These are phyloP conservation scores for Fusarium annulatum DNA, from an alignment of 2,329 filamentous ascomycete genomes.

Conservation along the genomic window DNA sequence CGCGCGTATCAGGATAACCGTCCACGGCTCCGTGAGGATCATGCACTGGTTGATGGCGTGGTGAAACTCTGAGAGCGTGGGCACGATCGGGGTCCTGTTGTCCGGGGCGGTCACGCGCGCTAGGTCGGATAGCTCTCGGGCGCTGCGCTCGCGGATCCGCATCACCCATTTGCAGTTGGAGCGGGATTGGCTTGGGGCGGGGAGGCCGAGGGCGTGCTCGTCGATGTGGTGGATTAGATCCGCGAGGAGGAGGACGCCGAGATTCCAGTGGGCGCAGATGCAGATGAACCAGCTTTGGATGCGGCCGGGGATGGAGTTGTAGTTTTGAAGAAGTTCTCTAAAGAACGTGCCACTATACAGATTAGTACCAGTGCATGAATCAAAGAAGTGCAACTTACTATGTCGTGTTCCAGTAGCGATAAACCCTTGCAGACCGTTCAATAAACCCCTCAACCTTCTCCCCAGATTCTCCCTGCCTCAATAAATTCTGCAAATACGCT, in stretches of 20 bases:
- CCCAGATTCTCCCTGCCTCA: conserved; percentile 51
- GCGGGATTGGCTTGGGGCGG: conserved; percentile 39
- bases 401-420: conserved; percentile 64
- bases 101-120: conserved; percentile 56
- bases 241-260: conserved; percentile 64
- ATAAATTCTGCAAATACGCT: conserved; percentile 62
- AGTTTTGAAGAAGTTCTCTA: conserved; percentile 60
- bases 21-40: conserved; percentile 69
- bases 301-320: conserved; percentile 60
- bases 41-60: conserved; percentile 64
- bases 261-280: conserved; percentile 67
- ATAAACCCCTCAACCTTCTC: conserved; percentile 61
- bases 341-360: conserved; percentile 56
- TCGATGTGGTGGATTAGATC: conserved; percentile 66
- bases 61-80: conserved; percentile 57
- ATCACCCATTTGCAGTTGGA: conserved; percentile 48
- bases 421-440: conserved; percentile 58
- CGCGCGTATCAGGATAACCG: conserved; percentile 62
- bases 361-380: neutral
- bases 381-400: conserved; percentile 46
- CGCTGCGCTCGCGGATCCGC: conserved; percentile 57
- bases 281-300: conserved; percentile 70
- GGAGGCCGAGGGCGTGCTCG: conserved; percentile 41
- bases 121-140: conserved; percentile 59
- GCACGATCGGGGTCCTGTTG: neutral